Conservation (phyloP, 306 rosid genomes). For the Medicago arabica region DNA sequence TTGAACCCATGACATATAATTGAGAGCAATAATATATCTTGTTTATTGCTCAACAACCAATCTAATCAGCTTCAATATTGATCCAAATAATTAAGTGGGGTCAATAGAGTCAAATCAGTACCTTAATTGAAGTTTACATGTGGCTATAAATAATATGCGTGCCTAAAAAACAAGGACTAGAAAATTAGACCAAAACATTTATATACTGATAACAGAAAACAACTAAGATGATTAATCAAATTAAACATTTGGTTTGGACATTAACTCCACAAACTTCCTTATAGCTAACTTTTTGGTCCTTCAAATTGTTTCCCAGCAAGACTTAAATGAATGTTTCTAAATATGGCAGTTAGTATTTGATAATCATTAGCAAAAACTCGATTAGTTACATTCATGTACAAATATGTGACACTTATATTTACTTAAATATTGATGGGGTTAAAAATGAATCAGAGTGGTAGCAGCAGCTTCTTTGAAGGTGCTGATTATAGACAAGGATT, state of each 20-base stretch:
- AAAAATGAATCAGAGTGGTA: conserved; percentile 26
- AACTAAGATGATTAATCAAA: conserved; percentile 12
- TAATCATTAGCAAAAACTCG: conserved; percentile 21
- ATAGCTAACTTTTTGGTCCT: not conserved
- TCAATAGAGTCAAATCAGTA: not conserved
- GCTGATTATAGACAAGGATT: conserved; percentile 26
- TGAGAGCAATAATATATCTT: conserved; percentile 45
- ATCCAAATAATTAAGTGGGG: conserved; percentile 30
- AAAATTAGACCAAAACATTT: conserved; percentile 10
- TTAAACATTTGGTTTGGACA: conserved; percentile 18
- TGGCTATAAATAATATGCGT: conserved; percentile 4
- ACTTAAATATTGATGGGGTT: conserved; percentile 14
- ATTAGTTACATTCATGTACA: conserved; percentile 28
- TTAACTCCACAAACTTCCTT: not conserved
- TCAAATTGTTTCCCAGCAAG: not conserved
- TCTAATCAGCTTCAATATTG: conserved; percentile 14
- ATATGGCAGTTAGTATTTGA: not conserved
- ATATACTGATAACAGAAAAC: not conserved
- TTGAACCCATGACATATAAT: conserved; percentile 42
- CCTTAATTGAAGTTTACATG: too few species aligned
- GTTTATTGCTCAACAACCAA: conserved; percentile 41
- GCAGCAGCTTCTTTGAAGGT: conserved; percentile 42
- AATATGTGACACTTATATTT: conserved; percentile 13
- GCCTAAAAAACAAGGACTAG: conserved; percentile 3
- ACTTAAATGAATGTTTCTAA: not conserved